Conservation (phyloP, 2,329 filamentous ascomycete species). For the Trichoderma lentiforme region DNA sequence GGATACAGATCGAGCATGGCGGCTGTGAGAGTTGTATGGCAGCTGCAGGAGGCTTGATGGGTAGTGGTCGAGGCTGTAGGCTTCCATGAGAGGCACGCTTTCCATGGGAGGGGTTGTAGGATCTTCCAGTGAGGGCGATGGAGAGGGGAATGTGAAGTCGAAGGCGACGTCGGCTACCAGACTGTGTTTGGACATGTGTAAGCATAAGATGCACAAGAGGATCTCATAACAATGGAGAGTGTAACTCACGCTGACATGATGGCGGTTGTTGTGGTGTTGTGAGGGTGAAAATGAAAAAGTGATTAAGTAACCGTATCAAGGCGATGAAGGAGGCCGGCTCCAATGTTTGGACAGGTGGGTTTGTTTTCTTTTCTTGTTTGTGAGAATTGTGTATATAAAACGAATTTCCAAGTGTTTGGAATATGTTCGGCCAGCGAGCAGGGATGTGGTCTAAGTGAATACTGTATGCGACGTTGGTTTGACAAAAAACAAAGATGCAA, state of each 20-base stretch:
- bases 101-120: conserved; percentile 30
- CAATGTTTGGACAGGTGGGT: not conserved
- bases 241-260: conserved; percentile 37
- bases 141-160: conserved; percentile 54
- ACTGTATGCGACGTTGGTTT: not conserved
- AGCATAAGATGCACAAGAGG: conserved; percentile 19
- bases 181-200: conserved; percentile 39
- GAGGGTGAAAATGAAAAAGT: not conserved
- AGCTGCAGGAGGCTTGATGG: conserved; percentile 49
- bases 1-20: conserved; percentile 62
- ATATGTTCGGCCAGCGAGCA: conserved; percentile 10
- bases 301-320: conserved; percentile 1
- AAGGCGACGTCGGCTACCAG: conserved; percentile 61
- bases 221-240: not conserved
- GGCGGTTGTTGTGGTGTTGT: conserved; percentile 17
- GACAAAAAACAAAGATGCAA: not conserved
- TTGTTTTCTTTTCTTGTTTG: not conserved
- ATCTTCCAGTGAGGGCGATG: conserved; percentile 27
- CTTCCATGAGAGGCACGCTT: conserved; percentile 23
- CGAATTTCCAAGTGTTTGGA: conserved; percentile 3
- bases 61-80: conserved; percentile 51
- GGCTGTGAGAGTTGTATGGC: conserved; percentile 42
- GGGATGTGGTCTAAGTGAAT: not conserved
- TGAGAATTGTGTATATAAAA: not conserved
- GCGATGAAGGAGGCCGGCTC: conserved; percentile 24